Base-by-base conservation (phyloP, 164 flowering plant genomes). In the Liquidambar formosana region DNA sequence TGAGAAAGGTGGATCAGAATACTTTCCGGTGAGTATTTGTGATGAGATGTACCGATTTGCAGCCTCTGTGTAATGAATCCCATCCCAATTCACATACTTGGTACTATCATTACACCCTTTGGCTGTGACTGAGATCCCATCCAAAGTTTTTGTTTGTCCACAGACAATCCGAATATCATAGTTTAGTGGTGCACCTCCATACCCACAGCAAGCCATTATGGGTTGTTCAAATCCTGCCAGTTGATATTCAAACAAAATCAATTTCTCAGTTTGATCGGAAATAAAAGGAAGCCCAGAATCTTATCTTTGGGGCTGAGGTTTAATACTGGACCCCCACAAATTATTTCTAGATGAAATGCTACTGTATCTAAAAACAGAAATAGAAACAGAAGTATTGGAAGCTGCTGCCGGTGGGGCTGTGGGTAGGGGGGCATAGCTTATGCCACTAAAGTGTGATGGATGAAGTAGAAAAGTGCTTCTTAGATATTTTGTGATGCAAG, bases 1-100 rank as follows among this genome's bases (percentile, higher is more conserved):
- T 10, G 86, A 64, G 65, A 85, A 87, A n/a, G 88, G 83, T 19
- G 94, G 91, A 48, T 91, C 86, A 16, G 95, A 80, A 73, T 83
- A 93, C 62, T 87, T 87, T 70, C 98, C 97, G 0, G 92, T 82
- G 16, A 91, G 84, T 72, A 93, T 87, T 77, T 86, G 91, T 19
- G 88, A 71, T 5, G 91, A 73, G 13, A 93, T 84, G 69, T 76
- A 68, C 64, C 65, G 79, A 71, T 93, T 93, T 70, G 97, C 95
- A 67, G 95, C 92, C 61, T 93, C 97, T 1, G 92, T 89, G 74
- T 89, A 91, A 76, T 93, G 97, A 51, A 81, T 89, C 26, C 98
- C 98, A 66, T 91, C 98, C 97, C 97, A 91, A 41, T 74, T 89
- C 33, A 93, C 78, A 71, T 91, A 84, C 60, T 86, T 90, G 16